Evolutionary conservation across 371 early-diverging fungal genomes (phyloP), one percentile per base, ranked within the genome.

Genomic region (Capillidium heterosporum): DNA sequence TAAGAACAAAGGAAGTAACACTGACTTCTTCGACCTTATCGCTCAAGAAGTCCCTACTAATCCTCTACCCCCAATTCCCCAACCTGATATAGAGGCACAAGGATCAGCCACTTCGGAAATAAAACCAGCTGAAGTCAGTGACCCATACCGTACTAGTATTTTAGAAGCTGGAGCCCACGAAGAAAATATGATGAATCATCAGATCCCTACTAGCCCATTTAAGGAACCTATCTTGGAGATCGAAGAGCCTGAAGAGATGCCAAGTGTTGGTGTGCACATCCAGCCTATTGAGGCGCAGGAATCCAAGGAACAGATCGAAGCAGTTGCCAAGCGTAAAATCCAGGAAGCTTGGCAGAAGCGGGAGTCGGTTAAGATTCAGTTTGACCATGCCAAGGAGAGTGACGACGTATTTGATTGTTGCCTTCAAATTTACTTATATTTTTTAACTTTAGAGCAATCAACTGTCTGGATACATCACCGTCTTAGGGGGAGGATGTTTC

Each of bases 381-480:
- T 51, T 32, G 19, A 28, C 11, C n/a, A 58, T 11, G 10, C 43
- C 32, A 32, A 42, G 42, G 24, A 23, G 5, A 10, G 23, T 15
- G 52, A 32, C 15, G 48, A 51, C 3, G 50, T 48, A 48, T 21
- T 44, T 7, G n/a, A 19, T 21, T 13, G 10, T 11, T n/a, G 29
- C 10, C 17, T 21, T 15, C 28, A 21, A 24, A 10, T 57, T 46
- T 31, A 28, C n/a, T 15, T 27, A 2, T 40, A 24, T 24, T 13
- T 40, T 55, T 41, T 21, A 11, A 21, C 23, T 49, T 15, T 58
- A 58, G 58, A 27, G 15, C 17, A 29, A n/a, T 58, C 51, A 49
- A 35, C 43, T 71, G 26, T 57, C 65, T 15, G 72, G 68, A 0
- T 69, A 65, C 44, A 67, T 69, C 26, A 66, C 69, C 13, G 65